These are phyloP conservation scores for Gloeostereum incarnatum DNA, from an alignment of 768 basidiomycete genomes.

Conservation along the genomic window DNA sequence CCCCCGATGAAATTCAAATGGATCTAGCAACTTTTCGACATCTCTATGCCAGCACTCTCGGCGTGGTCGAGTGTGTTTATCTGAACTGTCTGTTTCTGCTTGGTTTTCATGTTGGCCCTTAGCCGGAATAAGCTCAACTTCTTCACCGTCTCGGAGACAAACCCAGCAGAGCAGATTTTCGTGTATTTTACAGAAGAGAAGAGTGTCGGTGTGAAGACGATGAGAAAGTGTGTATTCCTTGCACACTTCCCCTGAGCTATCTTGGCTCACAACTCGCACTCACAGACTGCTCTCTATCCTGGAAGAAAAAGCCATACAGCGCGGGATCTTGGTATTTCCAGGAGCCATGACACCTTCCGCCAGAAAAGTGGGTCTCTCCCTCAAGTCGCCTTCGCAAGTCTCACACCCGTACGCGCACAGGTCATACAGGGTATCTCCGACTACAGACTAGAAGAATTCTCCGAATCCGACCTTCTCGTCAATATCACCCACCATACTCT, in stretches of 20 bases:
- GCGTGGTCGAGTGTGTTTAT: slow-evolving; percentile 73
- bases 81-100: slow-evolving; percentile 2
- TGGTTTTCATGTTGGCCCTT: slow-evolving; percentile 8
- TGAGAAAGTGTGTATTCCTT: slow-evolving; percentile 73
- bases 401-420: slow-evolving; percentile 31
- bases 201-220: slow-evolving; percentile 94
- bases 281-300: slow-evolving; percentile 81
- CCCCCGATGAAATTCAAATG: slow-evolving; percentile 91
- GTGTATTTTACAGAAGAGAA: slow-evolving; percentile 94
- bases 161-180: slow-evolving; percentile 75
- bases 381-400: slow-evolving; percentile 3
- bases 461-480: slow-evolving; percentile 91
- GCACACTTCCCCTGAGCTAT: background rate
- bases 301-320: slow-evolving; percentile 83
- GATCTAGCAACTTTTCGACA: slow-evolving; percentile 70
- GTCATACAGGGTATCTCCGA: slow-evolving; percentile 89
- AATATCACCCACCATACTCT: slow-evolving; percentile 96
- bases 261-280: slow-evolving; percentile 1
- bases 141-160: slow-evolving; percentile 65
- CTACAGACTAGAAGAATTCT: slow-evolving; percentile 91
- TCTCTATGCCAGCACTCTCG: slow-evolving; percentile 62
- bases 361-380: slow-evolving; percentile 64
- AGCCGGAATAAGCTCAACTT: slow-evolving; percentile 90
- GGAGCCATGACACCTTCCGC: slow-evolving; percentile 97
- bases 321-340: slow-evolving; percentile 92